Conservation (phyloP, 768 basidiomycete species). For the Arthromyces matolae region DNA sequence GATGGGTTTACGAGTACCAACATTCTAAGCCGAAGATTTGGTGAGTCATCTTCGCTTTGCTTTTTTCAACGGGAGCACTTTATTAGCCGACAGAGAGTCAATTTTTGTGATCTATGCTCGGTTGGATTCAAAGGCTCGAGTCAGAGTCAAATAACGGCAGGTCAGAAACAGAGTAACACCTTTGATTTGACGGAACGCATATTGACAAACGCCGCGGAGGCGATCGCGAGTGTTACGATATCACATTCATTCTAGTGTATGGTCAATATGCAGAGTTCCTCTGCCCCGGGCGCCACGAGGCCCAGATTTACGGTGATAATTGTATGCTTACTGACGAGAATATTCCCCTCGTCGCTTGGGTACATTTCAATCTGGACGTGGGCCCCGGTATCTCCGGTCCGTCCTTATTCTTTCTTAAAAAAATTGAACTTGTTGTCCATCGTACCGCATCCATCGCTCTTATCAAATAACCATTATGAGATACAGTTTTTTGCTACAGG, state of each 20-base stretch:
- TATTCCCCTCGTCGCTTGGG: not conserved
- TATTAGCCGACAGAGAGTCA: not conserved
- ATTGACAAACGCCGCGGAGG: slow-evolving; percentile 11
- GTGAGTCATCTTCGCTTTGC: not conserved
- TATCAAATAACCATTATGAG: not conserved
- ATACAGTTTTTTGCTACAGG: not conserved
- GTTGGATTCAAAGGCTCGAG: too few relatives aligned
- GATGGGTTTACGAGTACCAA: not conserved
- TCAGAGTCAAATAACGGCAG: too few relatives aligned
- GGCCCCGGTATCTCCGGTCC: not conserved
- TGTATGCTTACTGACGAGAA: not conserved
- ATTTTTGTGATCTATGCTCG: not conserved
- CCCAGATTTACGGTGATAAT: not conserved
- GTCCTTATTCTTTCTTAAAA: slow-evolving; percentile 1
- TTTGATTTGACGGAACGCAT: not conserved
- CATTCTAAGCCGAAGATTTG: not conserved
- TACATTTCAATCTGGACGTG: slow-evolving; percentile 4
- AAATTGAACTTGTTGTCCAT: not conserved
- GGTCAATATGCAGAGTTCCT: not conserved
- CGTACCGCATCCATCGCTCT: not conserved
- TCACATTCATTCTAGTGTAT: not conserved
- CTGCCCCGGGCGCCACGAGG: slow-evolving; percentile 7
- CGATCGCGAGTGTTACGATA: slow-evolving; percentile 5
- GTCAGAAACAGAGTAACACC: too few relatives aligned
- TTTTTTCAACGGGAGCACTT: not conserved